Base-by-base conservation (phyloP, 352 stramenopile genomes). In the Globisporangium lucens region DNA sequence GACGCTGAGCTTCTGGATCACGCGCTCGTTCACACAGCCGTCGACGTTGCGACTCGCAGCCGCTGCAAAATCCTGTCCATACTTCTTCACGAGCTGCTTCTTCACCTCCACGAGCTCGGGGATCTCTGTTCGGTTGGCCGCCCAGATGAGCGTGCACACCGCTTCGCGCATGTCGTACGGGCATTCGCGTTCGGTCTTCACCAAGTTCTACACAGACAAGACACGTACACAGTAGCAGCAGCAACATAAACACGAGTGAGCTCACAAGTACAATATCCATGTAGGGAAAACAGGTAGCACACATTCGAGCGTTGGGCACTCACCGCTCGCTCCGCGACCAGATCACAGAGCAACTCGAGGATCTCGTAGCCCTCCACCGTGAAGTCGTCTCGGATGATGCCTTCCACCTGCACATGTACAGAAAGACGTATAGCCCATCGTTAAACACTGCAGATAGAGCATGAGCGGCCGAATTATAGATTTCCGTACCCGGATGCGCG, bases 331-430 rank as follows among this genome's bases (percentile, higher is more conserved):
- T 99, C 95, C 20, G 83, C 84, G 15, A 99, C 64, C 3, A 99
- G 74, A 63, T 98, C 94, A 69, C 95, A 99, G 56, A 97, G 75
- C 15, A 99, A 76, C 69, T 95, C 87, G 33, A 99, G 74, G 69
- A 98, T 97, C 72, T 98, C 95, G 73, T 98, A 98, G 5, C 94
- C 96, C 77, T 99, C 95, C 35, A 98, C 89, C 13, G 93, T 96
- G 69, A 98, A 97, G 72, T 99, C 97, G 53, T 98, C 94, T 13
- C 94, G 89, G 72, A 99, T 98, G 29, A 99, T 93, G 10, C 88
- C 86, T 77, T 96, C 88, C 41, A 96, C 87, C 87, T 95, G 65
- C 15, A 57, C 51, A 52, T 0, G 53, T 4, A 61, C 38, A 68
- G 33, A 53, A 3, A 61, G 33, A 69, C 33, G 43, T 12, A 47